These are phyloP conservation scores for Picea engelmannii DNA, from an alignment of 83 land plant species.

Conservation along the genomic window DNA sequence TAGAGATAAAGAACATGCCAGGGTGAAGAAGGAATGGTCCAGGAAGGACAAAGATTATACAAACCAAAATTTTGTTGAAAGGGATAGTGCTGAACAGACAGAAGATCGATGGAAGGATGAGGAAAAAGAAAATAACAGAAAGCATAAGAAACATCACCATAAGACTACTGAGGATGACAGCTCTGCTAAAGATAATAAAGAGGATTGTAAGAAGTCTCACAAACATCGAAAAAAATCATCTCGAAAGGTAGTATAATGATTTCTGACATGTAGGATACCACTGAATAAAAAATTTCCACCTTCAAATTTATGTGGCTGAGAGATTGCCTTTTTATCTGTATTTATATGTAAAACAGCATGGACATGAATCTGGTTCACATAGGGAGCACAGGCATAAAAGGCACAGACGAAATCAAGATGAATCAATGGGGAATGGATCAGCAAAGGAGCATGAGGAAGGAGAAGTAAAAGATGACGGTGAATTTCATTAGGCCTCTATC, in stretches of 20 bases:
- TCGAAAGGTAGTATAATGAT: constrained; percentile 4
- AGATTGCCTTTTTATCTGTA: not conserved
- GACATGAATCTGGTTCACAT: constrained; percentile 8
- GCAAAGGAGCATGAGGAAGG: constrained; percentile 11
- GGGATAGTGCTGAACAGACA: not conserved
- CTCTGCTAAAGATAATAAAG: not conserved
- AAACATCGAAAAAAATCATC: not conserved
- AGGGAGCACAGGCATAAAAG: constrained; percentile 8
- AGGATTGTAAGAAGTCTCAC: not conserved
- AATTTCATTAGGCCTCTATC: constrained; percentile 14
- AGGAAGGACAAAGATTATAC: not conserved
- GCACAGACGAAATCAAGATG: constrained; percentile 5
- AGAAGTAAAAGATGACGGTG: constrained; percentile 11
- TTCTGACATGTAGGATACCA: not conserved
- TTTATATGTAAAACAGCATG: constrained; percentile 1
- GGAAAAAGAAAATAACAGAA: constrained; percentile 2
- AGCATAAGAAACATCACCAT: constrained; percentile 3
- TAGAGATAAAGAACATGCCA: constrained; percentile 2
- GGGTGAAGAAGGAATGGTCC: constrained; percentile 1
- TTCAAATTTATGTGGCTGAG: not conserved
- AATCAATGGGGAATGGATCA: constrained; percentile 1
- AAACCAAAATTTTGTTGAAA: not conserved
- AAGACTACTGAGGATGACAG: not conserved
- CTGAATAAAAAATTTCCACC: not conserved
- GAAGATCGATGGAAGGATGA: not conserved